These are phyloP conservation scores for Paramecium tetraurelia DNA, from an alignment of 73 alveolate genomes.

Conservation along the genomic window DNA sequence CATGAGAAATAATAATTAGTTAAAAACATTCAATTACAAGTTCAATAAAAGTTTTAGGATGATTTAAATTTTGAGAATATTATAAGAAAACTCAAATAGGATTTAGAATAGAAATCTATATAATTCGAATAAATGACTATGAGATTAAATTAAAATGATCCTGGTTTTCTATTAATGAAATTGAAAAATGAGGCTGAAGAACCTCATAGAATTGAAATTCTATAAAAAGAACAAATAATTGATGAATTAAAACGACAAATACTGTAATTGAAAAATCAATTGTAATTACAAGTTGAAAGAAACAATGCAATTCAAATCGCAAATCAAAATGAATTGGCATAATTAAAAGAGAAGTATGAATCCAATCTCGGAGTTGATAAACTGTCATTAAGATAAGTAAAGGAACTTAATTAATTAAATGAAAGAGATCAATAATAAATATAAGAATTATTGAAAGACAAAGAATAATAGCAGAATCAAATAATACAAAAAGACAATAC, in stretches of 20 bases:
- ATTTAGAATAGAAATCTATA: constrained; percentile 7
- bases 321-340: background rate
- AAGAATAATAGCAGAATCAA: background rate
- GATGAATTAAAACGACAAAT: background rate
- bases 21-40: background rate
- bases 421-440: constrained; percentile 37
- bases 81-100: background rate
- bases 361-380: background rate
- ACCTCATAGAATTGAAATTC: background rate
- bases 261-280: background rate
- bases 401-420: constrained; percentile 17
- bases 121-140: background rate
- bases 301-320: background rate
- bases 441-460: background rate
- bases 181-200: constrained; percentile 16
- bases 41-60: background rate
- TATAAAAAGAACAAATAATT: background rate
- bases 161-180: background rate
- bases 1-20: background rate
- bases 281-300: background rate
- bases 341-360: constrained; percentile 27
- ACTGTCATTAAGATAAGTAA: background rate
- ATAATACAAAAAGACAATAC: background rate
- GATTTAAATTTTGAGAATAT: constrained; percentile 1
- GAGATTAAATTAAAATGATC: background rate